Conservation (phyloP, 305 asterid genomes). For the Solanum hybrid region DNA sequence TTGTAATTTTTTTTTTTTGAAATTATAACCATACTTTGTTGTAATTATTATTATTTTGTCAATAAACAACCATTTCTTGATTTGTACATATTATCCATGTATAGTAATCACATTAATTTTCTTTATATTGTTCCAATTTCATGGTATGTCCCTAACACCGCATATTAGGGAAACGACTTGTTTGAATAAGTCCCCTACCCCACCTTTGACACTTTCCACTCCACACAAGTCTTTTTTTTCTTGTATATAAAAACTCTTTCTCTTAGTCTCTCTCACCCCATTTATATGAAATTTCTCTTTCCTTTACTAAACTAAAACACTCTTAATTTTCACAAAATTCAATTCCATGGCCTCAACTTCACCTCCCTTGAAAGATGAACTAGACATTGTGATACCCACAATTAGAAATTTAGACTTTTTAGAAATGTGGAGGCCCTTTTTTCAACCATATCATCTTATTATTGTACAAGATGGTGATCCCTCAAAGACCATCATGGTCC, state of each 20-base stretch:
- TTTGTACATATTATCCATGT: neutral
- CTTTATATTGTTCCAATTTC: neutral
- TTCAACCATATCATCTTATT: neutral
- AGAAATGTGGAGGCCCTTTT: neutral
- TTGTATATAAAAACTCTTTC: neutral
- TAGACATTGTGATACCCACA: neutral
- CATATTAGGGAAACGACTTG: neutral
- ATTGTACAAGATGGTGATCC: neutral
- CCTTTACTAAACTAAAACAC: neutral
- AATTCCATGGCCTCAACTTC: neutral
- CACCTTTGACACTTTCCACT: neutral
- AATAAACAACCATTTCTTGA: neutral
- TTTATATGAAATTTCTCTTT: neutral
- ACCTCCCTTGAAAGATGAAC: neutral
- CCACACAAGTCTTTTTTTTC: neutral
- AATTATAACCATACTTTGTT: neutral
- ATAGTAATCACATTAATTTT: neutral
- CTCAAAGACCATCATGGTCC: neutral
- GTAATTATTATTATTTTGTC: neutral
- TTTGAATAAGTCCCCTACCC: neutral
- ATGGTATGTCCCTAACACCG: neutral
- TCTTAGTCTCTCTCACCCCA: neutral
- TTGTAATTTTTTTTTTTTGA: neutral
- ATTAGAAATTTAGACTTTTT: neutral
- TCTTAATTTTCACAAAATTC: neutral